Conservation (phyloP, 2,329 filamentous ascomycete species). For the Colletotrichum eleusines region DNA sequence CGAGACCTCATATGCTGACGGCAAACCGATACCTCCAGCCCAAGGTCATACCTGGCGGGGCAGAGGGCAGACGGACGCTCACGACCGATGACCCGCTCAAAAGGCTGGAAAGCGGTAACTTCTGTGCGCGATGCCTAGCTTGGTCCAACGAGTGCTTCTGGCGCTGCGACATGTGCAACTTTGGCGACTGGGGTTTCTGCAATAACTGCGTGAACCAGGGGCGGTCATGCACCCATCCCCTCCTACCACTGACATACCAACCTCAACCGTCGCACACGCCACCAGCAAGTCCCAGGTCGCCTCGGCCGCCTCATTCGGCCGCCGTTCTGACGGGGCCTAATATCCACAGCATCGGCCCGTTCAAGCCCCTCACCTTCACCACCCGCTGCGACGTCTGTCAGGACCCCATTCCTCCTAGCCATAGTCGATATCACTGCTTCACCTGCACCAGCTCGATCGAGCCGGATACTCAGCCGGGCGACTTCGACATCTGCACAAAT, state of each 20-base stretch:
- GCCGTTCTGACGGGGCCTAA: slow-evolving; percentile 62
- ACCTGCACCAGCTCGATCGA: slow-evolving; percentile 70
- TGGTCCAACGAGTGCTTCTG: slow-evolving; percentile 89
- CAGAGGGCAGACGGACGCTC: slow-evolving; percentile 67
- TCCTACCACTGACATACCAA: slow-evolving; percentile 80
- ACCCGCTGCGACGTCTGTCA: slow-evolving; percentile 85
- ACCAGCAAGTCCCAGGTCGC: slow-evolving; percentile 56
- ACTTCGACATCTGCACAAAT: slow-evolving; percentile 85
- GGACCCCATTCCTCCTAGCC: slow-evolving; percentile 75
- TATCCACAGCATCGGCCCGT: slow-evolving; percentile 63
- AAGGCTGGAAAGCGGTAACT: slow-evolving; percentile 82
- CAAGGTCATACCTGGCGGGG: slow-evolving; percentile 61
- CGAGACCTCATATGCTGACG: slow-evolving; percentile 68
- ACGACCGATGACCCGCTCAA: slow-evolving; percentile 76
- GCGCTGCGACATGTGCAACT: slow-evolving; percentile 88
- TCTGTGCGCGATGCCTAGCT: slow-evolving; percentile 81
- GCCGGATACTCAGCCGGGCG: slow-evolving; percentile 68
- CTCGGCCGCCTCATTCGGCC: slow-evolving; percentile 59
- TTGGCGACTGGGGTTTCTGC: slow-evolving; percentile 96
- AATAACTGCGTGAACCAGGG: slow-evolving; percentile 88
- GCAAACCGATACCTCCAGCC: slow-evolving; percentile 69
- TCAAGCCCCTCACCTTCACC: slow-evolving; percentile 77
- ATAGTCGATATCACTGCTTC: slow-evolving; percentile 84
- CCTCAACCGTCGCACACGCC: slow-evolving; percentile 52
- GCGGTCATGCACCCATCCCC: slow-evolving; percentile 81